phyloP scores from a whole-genome alignment of 2,329 filamentous ascomycete species.

The Hypoxylon sp. region DNA sequence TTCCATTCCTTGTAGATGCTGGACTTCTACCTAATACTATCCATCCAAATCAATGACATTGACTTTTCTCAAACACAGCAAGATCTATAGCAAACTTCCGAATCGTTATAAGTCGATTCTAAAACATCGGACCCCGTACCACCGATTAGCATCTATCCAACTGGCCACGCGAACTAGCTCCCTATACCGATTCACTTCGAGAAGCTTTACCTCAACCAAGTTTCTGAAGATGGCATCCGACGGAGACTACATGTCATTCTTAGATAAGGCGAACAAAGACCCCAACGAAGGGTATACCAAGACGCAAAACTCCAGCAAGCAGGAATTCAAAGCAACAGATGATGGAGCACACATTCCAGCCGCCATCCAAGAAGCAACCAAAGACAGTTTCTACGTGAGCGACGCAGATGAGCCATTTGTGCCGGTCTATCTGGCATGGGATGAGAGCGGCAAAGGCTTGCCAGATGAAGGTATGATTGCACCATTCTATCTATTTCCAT shows the following conservation, averaged over 20 bases:
- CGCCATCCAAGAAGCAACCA: slow-evolving; percentile 58
- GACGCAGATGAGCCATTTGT: slow-evolving; percentile 90
- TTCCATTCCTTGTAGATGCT: too few relatives aligned
- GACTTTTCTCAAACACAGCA: slow-evolving; percentile 17
- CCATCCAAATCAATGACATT: slow-evolving; percentile 33
- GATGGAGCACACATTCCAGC: slow-evolving; percentile 67
- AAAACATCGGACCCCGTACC: too few relatives aligned
- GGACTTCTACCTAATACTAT: slow-evolving; percentile 20
- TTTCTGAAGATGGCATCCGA: slow-evolving; percentile 72
- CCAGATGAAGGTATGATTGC: slow-evolving; percentile 67
- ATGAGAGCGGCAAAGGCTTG: slow-evolving; percentile 59
- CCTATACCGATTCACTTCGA: too few relatives aligned
- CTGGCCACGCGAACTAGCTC: too few relatives aligned
- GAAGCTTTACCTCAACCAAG: slow-evolving; percentile 37
- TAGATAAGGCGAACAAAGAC: slow-evolving; percentile 86
- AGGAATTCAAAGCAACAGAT: slow-evolving; percentile 62
- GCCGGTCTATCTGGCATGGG: slow-evolving; percentile 73
- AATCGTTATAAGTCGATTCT: too few relatives aligned
- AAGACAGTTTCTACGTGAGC: slow-evolving; percentile 74
- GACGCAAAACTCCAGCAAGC: slow-evolving; percentile 42
- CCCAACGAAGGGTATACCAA: slow-evolving; percentile 66
- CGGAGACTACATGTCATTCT: slow-evolving; percentile 83
- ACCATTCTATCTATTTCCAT: too few relatives aligned
- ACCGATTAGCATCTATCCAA: too few relatives aligned
- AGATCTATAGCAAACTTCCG: slow-evolving; percentile 4